Percentiles rank a stretch among this genome's conserved stretches.
Evolutionary conservation across 192 early-diverging fungal genomes (phyloP).

Genomic region (Coemansia sp.): DNA sequence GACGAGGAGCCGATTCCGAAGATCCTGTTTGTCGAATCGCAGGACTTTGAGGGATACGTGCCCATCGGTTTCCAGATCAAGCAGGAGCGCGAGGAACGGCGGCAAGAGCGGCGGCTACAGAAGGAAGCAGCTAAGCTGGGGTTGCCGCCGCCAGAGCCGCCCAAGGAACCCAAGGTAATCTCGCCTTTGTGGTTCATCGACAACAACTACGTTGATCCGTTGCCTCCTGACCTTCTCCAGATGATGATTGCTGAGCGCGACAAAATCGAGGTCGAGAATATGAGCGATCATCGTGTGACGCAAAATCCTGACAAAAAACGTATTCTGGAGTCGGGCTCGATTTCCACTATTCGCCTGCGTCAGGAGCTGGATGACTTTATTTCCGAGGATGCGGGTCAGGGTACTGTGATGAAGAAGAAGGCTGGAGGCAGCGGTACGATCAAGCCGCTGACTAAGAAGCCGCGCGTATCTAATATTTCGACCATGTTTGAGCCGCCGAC

Average conservation of each 20-base stretch:
- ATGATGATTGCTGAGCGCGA: slow-evolving; percentile 39
- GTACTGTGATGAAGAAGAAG: background rate
- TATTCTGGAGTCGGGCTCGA: slow-evolving; percentile 30
- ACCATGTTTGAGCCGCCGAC: slow-evolving; percentile 21
- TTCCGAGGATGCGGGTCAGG: background rate
- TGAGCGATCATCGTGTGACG: slow-evolving; percentile 11
- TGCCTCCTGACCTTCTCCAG: slow-evolving; percentile 25
- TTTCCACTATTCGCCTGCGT: slow-evolving; percentile 39
- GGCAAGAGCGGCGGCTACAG: slow-evolving; percentile 25
- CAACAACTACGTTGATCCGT: slow-evolving; percentile 31
- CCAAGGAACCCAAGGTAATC: slow-evolving; percentile 7
- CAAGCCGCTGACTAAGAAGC: slow-evolving; percentile 36
- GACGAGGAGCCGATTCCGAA: slow-evolving; percentile 47
- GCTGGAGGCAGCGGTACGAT: slow-evolving; percentile 33
- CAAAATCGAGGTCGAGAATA: slow-evolving; percentile 24
- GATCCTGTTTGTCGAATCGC: slow-evolving; percentile 37
- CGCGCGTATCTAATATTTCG: slow-evolving; percentile 23
- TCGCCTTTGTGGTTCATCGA: slow-evolving; percentile 41
- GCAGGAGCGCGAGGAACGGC: slow-evolving; percentile 41
- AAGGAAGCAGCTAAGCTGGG: slow-evolving; percentile 40
- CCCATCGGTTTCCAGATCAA: slow-evolving; percentile 34
- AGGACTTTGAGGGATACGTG: slow-evolving; percentile 51
- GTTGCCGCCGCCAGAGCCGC: slow-evolving; percentile 13
- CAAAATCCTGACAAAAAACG: slow-evolving; percentile 47
- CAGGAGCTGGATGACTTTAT: slow-evolving; percentile 36